Percentiles rank a stretch among this genome's conserved stretches.
Conservation (phyloP, 345 rosid genomes). For the Lagerstroemia speciosa region DNA sequence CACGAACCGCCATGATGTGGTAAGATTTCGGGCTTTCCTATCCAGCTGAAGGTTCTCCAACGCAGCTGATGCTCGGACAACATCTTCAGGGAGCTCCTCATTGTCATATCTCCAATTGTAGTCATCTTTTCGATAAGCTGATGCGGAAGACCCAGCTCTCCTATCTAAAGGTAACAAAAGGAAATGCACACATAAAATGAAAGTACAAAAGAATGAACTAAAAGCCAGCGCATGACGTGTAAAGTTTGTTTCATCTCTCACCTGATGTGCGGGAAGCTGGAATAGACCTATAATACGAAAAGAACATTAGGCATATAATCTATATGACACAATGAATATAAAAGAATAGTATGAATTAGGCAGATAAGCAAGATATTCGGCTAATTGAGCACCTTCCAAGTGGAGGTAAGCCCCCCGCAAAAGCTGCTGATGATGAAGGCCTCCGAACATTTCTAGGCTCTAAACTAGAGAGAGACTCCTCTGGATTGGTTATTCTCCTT, state of each 20-base stretch:
- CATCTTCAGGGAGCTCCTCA: constrained; percentile 60
- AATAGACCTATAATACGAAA: constrained; percentile 32
- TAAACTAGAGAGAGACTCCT: constrained; percentile 44
- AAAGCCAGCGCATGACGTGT: not conserved
- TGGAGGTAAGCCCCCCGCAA: constrained; percentile 87
- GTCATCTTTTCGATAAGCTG: constrained; percentile 79
- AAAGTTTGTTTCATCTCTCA: constrained; percentile 27
- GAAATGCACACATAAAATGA: constrained; percentile 10
- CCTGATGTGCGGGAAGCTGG: constrained; percentile 59
- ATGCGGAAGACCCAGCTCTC: constrained; percentile 67
- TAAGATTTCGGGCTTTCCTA: constrained; percentile 77
- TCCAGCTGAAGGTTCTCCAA: constrained; percentile 91
- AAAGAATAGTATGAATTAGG: constrained; percentile 5
- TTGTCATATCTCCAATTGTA: constrained; percentile 68
- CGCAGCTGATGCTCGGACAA: constrained; percentile 69
- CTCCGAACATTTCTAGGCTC: constrained; percentile 59
- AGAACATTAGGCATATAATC: not conserved
- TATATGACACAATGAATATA: constrained; percentile 8
- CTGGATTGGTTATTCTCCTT: constrained; percentile 45
- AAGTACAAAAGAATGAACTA: constrained; percentile 1
- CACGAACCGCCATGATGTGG: constrained; percentile 86
- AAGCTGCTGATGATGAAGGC: constrained; percentile 60
- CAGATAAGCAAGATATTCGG: not conserved
- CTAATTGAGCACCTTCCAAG: constrained; percentile 55
- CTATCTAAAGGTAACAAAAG: constrained; percentile 39